phyloP scores from a whole-genome alignment of 139 green algal species.

The Cymbomonas tetramitiformis region DNA sequence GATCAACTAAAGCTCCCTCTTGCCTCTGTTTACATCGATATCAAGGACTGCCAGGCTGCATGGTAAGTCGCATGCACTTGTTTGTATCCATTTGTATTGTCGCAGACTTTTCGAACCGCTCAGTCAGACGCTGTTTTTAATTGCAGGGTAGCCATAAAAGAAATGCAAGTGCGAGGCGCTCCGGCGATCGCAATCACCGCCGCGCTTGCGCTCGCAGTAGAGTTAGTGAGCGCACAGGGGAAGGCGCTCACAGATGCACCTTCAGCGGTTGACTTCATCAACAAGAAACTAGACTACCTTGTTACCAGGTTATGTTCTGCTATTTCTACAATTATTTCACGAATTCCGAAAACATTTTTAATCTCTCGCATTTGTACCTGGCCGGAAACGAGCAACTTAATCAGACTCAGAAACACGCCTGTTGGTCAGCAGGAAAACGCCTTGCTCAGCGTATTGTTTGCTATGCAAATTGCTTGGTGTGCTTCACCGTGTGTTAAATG shows the following conservation, averaged over 20 bases:
- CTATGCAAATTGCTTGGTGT: too few species aligned
- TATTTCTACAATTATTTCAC: too few species aligned
- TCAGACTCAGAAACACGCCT: too few species aligned
- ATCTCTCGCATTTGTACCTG: too few species aligned
- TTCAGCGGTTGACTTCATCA: constrained; percentile 37
- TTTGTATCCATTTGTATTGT: too few species aligned
- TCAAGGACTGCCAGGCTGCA: constrained; percentile 34
- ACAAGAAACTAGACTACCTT: constrained; percentile 63
- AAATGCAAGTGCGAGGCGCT: constrained; percentile 87
- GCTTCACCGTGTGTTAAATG: too few species aligned
- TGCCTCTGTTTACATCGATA: constrained; percentile 41
- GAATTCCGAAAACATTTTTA: too few species aligned
- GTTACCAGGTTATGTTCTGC: too few species aligned
- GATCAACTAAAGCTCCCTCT: constrained; percentile 75
- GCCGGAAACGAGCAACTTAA: too few species aligned
- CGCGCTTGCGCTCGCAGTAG: constrained; percentile 39
- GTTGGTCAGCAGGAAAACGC: too few species aligned
- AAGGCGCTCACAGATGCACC: constrained; percentile 2
- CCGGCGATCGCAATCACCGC: constrained; percentile 81
- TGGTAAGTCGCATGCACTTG: too few species aligned
- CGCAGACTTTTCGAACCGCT: not conserved
- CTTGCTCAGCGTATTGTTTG: too few species aligned
- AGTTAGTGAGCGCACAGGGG: constrained; percentile 12
- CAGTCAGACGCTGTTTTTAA: not conserved
- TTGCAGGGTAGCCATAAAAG: constrained; percentile 31